phyloP scores from a whole-genome alignment of 106 monocot genomes.

The Dendrobium nobile region DNA sequence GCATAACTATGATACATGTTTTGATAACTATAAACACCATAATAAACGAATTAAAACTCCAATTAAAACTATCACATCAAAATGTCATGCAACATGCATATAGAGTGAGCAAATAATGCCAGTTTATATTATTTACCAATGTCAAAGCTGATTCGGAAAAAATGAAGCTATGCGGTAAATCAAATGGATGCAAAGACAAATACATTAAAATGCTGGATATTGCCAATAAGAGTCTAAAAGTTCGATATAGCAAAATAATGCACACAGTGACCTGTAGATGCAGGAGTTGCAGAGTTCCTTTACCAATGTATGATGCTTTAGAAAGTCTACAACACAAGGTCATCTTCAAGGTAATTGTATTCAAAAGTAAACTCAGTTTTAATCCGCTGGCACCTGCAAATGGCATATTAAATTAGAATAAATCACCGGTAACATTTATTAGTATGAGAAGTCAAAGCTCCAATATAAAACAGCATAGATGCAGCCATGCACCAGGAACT shows the following conservation, averaged over 20 bases:
- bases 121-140: too few species aligned
- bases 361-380: slow-evolving; percentile 93
- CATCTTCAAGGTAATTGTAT: slow-evolving; percentile 94
- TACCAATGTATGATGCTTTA: neutral
- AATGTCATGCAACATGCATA: too few species aligned
- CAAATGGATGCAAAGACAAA: too few species aligned
- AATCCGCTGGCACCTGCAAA: slow-evolving; percentile 92
- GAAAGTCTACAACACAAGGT: slow-evolving; percentile 59
- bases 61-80: too few species aligned
- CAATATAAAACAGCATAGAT: neutral
- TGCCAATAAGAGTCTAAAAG: too few species aligned
- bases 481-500: neutral
- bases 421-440: neutral
- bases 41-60: too few species aligned
- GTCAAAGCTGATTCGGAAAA: too few species aligned
- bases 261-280: neutral
- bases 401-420: slow-evolving; percentile 1
- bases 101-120: too few species aligned
- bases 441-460: neutral
- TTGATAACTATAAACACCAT: too few species aligned
- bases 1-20: too few species aligned
- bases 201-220: too few species aligned
- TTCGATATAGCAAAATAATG: neutral
- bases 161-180: too few species aligned
- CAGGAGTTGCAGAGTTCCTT: neutral